phyloP scores from a whole-genome alignment of 306 rosid genomes.

The Arachis stenosperma region DNA sequence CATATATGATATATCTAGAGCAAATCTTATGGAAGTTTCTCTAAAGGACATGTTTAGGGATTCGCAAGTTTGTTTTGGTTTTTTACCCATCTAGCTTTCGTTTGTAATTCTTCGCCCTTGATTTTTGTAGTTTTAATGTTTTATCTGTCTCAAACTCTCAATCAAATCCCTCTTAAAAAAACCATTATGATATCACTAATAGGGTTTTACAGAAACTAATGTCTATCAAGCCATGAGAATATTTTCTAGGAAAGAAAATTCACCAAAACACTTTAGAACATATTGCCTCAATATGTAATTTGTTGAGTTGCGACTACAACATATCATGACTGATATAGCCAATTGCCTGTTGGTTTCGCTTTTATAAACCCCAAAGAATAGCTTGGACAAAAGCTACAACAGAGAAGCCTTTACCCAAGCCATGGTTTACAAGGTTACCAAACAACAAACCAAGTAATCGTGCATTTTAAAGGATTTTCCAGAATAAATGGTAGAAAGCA shows the following conservation, averaged over 20 bases:
- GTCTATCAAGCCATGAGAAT: background rate
- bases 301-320: conserved; percentile 2
- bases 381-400: too few relatives aligned
- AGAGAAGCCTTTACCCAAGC: too few relatives aligned
- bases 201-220: background rate
- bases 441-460: background rate
- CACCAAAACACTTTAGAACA: conserved; percentile 2
- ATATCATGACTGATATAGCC: background rate
- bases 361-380: too few relatives aligned
- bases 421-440: background rate
- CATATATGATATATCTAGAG: background rate
- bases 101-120: too few relatives aligned
- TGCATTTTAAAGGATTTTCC: conserved; percentile 17
- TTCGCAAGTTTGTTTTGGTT: background rate
- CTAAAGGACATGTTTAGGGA: background rate
- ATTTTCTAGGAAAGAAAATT: background rate
- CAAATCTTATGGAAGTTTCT: background rate
- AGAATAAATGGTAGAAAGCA: conserved; percentile 30
- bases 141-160: background rate
- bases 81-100: background rate
- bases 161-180: background rate
- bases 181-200: background rate
- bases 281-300: background rate
- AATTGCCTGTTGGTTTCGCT: background rate
- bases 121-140: too few relatives aligned